Percentiles rank a stretch among this genome's conserved stretches.
Evolutionary conservation across 805 yeast genomes (phyloP).

Genomic region (Yamadazyma sp.): DNA sequence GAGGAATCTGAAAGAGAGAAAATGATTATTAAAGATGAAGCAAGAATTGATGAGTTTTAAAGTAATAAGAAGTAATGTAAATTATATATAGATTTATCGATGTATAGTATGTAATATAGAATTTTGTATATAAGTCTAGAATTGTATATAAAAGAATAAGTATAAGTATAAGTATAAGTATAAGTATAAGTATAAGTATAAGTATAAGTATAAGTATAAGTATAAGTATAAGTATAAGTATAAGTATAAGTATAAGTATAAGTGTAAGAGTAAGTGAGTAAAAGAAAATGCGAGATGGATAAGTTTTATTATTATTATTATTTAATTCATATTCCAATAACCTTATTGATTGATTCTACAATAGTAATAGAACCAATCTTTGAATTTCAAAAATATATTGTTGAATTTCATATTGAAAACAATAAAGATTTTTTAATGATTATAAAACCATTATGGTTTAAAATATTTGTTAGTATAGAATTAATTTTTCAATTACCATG

Average conservation of each 20-base stretch:
- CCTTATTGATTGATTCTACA: constrained; percentile 71
- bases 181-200: background rate
- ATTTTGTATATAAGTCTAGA: no score
- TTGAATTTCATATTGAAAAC: constrained; percentile 54
- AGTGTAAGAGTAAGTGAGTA: no score
- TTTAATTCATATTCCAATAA: constrained; percentile 69
- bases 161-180: background rate
- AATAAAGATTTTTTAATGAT: constrained; percentile 73
- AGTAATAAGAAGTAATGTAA: no score
- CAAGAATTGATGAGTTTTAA: constrained; percentile 14
- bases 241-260: background rate
- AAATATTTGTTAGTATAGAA: constrained; percentile 69
- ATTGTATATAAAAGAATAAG: background rate
- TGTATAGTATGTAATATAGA: no score
- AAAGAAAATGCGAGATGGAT: no score
- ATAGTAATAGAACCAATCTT: constrained; percentile 62
- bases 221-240: background rate
- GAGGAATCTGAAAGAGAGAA: constrained; percentile 23
- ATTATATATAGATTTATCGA: no score
- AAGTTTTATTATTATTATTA: constrained; percentile 50
- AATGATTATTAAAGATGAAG: constrained; percentile 22
- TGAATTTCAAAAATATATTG: constrained; percentile 45
- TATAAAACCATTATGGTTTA: constrained; percentile 68
- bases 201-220: no score
- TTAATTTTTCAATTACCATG: constrained; percentile 75